These are phyloP conservation scores for Gonapodya sp. DNA, from an alignment of 192 early-diverging fungal genomes.

Conservation along the genomic window DNA sequence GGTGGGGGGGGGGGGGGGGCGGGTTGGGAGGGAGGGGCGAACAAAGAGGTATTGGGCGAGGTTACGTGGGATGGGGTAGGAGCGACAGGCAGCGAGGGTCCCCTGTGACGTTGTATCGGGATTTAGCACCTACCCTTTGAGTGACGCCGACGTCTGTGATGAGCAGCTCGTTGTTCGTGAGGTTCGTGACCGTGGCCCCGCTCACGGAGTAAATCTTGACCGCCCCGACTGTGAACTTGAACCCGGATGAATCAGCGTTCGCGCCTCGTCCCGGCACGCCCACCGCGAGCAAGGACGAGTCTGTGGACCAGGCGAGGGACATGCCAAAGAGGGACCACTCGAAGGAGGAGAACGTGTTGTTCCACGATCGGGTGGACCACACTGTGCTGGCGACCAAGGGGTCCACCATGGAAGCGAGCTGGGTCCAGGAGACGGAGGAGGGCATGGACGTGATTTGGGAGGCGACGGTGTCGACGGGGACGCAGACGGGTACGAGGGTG, in stretches of 20 bases:
- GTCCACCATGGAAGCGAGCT: not conserved
- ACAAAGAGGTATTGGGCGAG: no score
- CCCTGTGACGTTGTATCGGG: not conserved
- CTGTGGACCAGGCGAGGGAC: not conserved
- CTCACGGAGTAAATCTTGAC: not conserved
- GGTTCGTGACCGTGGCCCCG: not conserved
- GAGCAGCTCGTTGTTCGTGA: not conserved
- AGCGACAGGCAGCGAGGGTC: no score
- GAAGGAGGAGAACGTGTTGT: not conserved
- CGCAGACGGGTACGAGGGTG: not conserved
- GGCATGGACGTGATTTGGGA: not conserved
- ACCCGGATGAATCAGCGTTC: not conserved
- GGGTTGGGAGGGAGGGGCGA: not conserved
- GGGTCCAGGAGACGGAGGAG: not conserved
- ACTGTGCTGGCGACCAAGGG: not conserved
- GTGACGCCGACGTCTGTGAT: not conserved
- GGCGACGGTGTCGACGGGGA: not conserved
- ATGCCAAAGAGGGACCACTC: constrained; percentile 1
- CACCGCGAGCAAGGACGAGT: not conserved
- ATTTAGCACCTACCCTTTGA: not conserved
- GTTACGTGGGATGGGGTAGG: no score
- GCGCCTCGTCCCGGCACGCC: not conserved
- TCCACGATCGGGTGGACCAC: not conserved
- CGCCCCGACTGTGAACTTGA: not conserved
- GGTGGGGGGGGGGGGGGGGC: not conserved